Percentiles rank a stretch among this genome's conserved stretches.
phyloP scores from a whole-genome alignment of 1,284 basidiomycete genomes.

The Gomphus sp. region DNA sequence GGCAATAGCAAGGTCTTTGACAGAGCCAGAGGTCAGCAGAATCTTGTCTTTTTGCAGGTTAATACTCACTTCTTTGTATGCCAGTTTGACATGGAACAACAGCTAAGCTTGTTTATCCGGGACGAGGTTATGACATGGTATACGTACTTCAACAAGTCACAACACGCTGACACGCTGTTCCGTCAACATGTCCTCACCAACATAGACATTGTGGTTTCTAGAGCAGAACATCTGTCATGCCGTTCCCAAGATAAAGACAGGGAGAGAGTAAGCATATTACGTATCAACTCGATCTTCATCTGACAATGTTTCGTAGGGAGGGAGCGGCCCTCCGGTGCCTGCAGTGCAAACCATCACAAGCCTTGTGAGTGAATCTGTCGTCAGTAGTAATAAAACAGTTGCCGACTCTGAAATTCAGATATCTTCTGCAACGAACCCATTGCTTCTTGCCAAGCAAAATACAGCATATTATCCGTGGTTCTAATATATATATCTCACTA shows the following conservation, averaged over 20 bases:
- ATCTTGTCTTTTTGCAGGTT: conserved; percentile 3
- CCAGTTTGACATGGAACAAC: conserved; percentile 88
- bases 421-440: conserved; percentile 8
- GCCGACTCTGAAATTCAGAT: neutral
- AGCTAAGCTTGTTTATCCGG: conserved; percentile 82
- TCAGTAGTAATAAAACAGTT: neutral
- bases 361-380: conserved; percentile 1
- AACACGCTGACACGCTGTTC: conserved; percentile 18
- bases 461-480: conserved; percentile 11
- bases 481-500: neutral
- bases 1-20: conserved; percentile 85
- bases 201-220: conserved; percentile 9
- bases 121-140: conserved; percentile 85
- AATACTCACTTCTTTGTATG: conserved; percentile 2
- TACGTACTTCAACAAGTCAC: conserved; percentile 10
- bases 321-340: conserved; percentile 3
- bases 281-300: neutral
- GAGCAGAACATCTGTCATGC: conserved; percentile 8
- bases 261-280: conserved; percentile 7
- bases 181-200: conserved; percentile 10
- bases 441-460: conserved; percentile 10
- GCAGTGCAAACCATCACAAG: conserved; percentile 10
- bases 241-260: conserved; percentile 8
- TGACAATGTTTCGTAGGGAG: neutral
- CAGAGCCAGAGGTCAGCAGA: conserved; percentile 77